These are phyloP conservation scores for Cadophora gregata DNA, from an alignment of 2,329 filamentous ascomycete genomes.

Conservation along the genomic window DNA sequence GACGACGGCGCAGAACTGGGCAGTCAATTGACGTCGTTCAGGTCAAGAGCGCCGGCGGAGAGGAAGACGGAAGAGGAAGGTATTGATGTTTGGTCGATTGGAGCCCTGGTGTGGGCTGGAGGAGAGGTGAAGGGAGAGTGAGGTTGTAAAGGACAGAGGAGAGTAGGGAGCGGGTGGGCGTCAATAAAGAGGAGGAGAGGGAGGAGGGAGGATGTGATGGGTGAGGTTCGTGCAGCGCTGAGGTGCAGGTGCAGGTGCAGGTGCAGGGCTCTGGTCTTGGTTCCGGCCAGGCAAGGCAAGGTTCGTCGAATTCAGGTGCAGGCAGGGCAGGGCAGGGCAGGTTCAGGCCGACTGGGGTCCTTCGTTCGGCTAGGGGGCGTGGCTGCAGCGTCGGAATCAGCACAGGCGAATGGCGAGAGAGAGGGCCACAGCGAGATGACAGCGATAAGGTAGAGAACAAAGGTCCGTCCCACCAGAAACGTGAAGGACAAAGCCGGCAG, in stretches of 20 bases:
- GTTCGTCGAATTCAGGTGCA: not conserved
- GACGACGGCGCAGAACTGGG: not conserved
- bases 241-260: not conserved
- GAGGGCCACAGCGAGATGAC: not conserved
- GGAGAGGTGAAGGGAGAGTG: not conserved
- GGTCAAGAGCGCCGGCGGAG: not conserved
- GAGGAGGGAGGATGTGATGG: not conserved
- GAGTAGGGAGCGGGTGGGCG: not conserved
- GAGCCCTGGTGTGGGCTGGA: not conserved
- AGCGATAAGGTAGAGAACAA: not conserved
- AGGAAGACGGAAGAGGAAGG: not conserved
- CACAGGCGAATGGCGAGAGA: not conserved
- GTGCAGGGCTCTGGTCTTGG: not conserved
- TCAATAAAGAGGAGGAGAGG: not conserved
- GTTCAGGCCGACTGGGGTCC: not conserved
- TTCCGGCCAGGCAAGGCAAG: not conserved
- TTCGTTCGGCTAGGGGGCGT: not conserved
- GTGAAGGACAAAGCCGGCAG: not conserved
- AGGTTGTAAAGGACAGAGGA: not conserved
- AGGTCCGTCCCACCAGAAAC: not conserved
- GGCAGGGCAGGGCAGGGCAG: not conserved
- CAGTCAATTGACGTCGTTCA: slow-evolving; percentile 11
- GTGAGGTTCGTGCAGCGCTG: not conserved
- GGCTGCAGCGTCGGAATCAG: not conserved
- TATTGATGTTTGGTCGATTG: slow-evolving; percentile 4